Percentiles rank a stretch among this genome's conserved stretches.
Conservation (phyloP, 306 rosid species). For the Alnus rubra region DNA sequence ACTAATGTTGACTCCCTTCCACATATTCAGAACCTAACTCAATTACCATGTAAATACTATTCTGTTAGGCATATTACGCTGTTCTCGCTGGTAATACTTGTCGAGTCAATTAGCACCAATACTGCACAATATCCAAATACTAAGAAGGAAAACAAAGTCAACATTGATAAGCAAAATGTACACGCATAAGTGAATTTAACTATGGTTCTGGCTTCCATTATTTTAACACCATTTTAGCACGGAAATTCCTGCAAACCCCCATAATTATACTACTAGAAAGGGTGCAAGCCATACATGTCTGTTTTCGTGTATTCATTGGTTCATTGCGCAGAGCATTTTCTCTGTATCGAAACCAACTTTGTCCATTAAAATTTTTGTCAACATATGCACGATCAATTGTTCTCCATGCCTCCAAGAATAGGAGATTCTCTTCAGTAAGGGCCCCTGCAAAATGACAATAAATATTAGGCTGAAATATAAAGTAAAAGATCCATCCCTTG, state of each 20-base stretch:
- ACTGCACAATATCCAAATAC: not conserved
- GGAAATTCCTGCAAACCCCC: conserved; percentile 3
- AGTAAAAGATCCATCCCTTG: conserved; percentile 14
- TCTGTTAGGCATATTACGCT: not conserved
- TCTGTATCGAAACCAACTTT: conserved; percentile 96
- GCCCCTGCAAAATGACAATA: conserved; percentile 47
- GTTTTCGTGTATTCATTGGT: conserved; percentile 84
- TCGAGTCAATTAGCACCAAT: not conserved
- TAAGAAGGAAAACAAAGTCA: not conserved
- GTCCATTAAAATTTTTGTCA: conserved; percentile 90
- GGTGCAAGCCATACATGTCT: conserved; percentile 69
- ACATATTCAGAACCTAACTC: not conserved
- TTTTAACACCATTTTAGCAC: not conserved
- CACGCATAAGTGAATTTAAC: not conserved
- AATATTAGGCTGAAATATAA: not conserved
- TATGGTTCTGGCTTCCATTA: not conserved
- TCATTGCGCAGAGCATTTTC: conserved; percentile 84
- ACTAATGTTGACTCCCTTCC: not conserved
- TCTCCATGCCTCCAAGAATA: conserved; percentile 97
- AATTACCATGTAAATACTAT: not conserved
- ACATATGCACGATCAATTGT: conserved; percentile 91
- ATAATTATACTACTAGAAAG: conserved; percentile 9
- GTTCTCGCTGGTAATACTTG: not conserved
- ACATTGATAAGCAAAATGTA: not conserved
- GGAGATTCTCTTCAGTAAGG: conserved; percentile 81